A percentile compares a stretch with the other conserved stretches of the same genome.
Evolutionary conservation across 768 basidiomycete genomes (phyloP).

Genomic region (Termitomyces heimii): DNA sequence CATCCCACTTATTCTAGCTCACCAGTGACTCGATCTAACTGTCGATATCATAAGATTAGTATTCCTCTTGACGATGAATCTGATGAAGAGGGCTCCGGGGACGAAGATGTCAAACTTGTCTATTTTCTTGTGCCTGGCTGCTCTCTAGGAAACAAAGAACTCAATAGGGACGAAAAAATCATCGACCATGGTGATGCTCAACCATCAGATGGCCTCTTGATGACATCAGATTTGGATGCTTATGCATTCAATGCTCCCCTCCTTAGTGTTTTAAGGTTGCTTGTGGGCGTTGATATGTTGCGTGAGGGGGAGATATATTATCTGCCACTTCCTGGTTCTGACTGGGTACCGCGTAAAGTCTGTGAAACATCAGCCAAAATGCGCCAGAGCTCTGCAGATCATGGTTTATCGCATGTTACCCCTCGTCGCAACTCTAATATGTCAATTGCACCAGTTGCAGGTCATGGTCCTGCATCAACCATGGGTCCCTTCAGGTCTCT

Average conservation of each 20-base stretch:
- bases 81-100: conserved; percentile 15
- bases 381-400: background rate
- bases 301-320: conserved; percentile 65
- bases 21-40: conserved; percentile 63
- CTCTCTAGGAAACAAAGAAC: conserved; percentile 47
- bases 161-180: conserved; percentile 58
- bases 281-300: conserved; percentile 60
- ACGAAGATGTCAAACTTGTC: conserved; percentile 47
- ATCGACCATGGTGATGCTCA: conserved; percentile 55
- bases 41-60: conserved; percentile 65
- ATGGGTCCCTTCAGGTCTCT: conserved; percentile 13
- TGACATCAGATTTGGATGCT: conserved; percentile 43
- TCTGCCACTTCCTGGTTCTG: conserved; percentile 45
- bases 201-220: conserved; percentile 38
- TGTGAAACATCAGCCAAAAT: background rate
- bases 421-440: conserved; percentile 22
- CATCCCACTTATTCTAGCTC: conserved; percentile 27
- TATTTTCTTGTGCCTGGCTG: conserved; percentile 67
- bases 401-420: conserved; percentile 14
- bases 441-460: conserved; percentile 20
- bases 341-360: conserved; percentile 20
- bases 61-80: conserved; percentile 32
- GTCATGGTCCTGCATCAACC: conserved; percentile 23
- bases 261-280: conserved; percentile 48
- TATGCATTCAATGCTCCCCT: conserved; percentile 48